Base-by-base conservation (phyloP, 768 basidiomycete species). In the Tubosaeta sp. region DNA sequence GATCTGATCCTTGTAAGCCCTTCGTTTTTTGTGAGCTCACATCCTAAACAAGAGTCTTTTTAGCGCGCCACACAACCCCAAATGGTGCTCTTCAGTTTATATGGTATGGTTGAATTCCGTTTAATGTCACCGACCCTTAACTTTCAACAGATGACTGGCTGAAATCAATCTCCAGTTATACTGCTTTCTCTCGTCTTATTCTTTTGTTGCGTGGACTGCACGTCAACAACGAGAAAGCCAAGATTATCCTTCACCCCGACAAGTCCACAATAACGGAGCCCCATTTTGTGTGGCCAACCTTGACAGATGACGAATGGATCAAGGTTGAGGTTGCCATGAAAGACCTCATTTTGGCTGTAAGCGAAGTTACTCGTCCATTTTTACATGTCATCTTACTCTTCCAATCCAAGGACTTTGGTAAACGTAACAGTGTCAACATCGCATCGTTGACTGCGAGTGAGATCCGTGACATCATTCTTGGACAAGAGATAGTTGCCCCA, bases 221-320 rank as follows among this genome's bases (percentile, higher is more conserved):
- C 69, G 97, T 98, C 72, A 98, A 99, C 74, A 97, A 98, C 65
- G 97, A 98, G 69, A 99, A 99, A 76, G 94, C 97, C 26, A 99
- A 99, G 78, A 88, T 99, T 61, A 94, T 99, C 57, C 76, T 99
- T 34, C 93, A 95, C 59, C 97, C 97, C 0, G 95, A 98, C 76
- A 95, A 97, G 72, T 87, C 85, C 52, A 98, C 95, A 2, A 87
- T 95, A 61, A 98, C 97, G 3, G 92, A 97, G 69, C 88, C 94
- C 37, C 95, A 98, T 72, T 97, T 95, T 68, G 92, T 98, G 32
- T 97, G 95, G 95, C 95, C 95, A 10, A 86, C 92, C 1, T 76
- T 98, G 52, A 75, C 75, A 29, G 95, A 97, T 60, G 93, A 97
- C 59, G 94, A 97, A 62, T 98, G 95, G 95, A 95, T 99, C 72